Conservation (phyloP, 2,329 filamentous ascomycete genomes). For the Neophaeococcomyces mojaviensis region DNA sequence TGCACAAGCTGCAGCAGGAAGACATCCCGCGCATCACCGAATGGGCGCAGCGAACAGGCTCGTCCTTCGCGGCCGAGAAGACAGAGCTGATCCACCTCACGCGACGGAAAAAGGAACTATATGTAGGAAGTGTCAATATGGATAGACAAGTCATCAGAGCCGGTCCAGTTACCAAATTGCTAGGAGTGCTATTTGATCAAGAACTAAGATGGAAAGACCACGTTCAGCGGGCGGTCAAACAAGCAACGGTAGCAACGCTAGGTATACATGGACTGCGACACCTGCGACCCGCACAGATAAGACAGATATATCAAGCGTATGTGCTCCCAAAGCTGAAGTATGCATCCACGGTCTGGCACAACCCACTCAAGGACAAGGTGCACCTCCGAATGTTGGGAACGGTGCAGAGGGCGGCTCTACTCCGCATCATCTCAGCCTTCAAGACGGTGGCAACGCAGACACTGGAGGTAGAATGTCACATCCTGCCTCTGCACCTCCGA, state of each 20-base stretch:
- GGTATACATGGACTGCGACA: conserved; percentile 17
- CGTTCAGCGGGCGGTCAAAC: conserved; percentile 20
- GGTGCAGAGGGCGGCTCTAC: conserved; percentile 20
- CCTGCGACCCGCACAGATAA: conserved; percentile 20
- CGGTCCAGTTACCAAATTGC: conserved; percentile 19
- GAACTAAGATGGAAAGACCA: conserved; percentile 22
- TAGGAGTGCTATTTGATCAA: conserved; percentile 25
- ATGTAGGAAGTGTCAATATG: conserved; percentile 15
- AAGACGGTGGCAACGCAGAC: conserved; percentile 18
- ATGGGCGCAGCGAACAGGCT: conserved; percentile 24
- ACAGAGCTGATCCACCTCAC: conserved; percentile 27
- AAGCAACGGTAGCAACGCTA: conserved; percentile 17
- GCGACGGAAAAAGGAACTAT: conserved; percentile 16
- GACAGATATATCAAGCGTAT: conserved; percentile 23
- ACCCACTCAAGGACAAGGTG: conserved; percentile 20
- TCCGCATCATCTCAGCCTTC: conserved; percentile 23
- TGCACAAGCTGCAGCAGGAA: conserved; percentile 10
- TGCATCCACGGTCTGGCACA: conserved; percentile 22
- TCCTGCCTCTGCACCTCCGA: conserved; percentile 17
- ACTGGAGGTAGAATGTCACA: conserved; percentile 22
- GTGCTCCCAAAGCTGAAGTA: conserved; percentile 23
- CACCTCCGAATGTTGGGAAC: conserved; percentile 19
- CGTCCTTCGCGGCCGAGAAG: conserved; percentile 26
- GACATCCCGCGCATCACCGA: conserved; percentile 24
- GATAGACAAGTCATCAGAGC: conserved; percentile 15